phyloP scores from a whole-genome alignment of 2,329 filamentous ascomycete genomes.

The Sclerotinia sclerotiorum region DNA sequence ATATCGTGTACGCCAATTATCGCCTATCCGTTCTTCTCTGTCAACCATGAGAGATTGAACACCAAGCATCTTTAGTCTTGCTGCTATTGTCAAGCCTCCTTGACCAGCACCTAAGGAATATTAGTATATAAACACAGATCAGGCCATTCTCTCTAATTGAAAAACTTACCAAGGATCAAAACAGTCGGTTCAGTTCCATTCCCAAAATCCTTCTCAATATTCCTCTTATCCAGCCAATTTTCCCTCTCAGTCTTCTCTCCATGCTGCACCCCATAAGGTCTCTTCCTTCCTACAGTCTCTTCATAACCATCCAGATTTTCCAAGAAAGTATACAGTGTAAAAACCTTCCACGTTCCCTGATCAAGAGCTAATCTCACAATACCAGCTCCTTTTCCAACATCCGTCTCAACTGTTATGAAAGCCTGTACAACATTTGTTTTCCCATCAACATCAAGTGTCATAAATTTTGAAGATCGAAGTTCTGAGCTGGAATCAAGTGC shows the following conservation, averaged over 20 bases:
- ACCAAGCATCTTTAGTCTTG: slow-evolving; percentile 59
- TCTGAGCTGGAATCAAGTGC: slow-evolving; percentile 40
- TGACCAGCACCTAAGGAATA: slow-evolving; percentile 55
- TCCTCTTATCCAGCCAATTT: slow-evolving; percentile 61
- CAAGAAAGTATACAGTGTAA: slow-evolving; percentile 62
- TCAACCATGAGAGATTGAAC: slow-evolving; percentile 59
- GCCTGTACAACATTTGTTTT: slow-evolving; percentile 53
- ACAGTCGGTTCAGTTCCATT: slow-evolving; percentile 50
- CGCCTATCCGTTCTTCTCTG: slow-evolving; percentile 56
- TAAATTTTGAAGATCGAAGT: slow-evolving; percentile 31
- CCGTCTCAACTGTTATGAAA: slow-evolving; percentile 55
- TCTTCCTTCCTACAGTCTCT: slow-evolving; percentile 48
- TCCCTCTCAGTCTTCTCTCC: slow-evolving; percentile 51
- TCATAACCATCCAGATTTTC: slow-evolving; percentile 54
- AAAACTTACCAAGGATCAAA: slow-evolving; percentile 56
- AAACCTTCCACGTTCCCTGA: slow-evolving; percentile 56
- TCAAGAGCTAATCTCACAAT: slow-evolving; percentile 51
- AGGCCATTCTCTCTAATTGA: not conserved
- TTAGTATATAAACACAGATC: no score
- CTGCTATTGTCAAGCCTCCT: slow-evolving; percentile 56
- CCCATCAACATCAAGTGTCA: slow-evolving; percentile 48
- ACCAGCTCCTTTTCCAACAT: slow-evolving; percentile 56
- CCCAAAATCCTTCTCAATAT: slow-evolving; percentile 48
- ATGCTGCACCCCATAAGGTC: slow-evolving; percentile 58
- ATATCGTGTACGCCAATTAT: slow-evolving; percentile 65